Evolutionary conservation across 2,329 filamentous ascomycete species (phyloP).

Genomic region (Aureobasidium sp.): DNA sequence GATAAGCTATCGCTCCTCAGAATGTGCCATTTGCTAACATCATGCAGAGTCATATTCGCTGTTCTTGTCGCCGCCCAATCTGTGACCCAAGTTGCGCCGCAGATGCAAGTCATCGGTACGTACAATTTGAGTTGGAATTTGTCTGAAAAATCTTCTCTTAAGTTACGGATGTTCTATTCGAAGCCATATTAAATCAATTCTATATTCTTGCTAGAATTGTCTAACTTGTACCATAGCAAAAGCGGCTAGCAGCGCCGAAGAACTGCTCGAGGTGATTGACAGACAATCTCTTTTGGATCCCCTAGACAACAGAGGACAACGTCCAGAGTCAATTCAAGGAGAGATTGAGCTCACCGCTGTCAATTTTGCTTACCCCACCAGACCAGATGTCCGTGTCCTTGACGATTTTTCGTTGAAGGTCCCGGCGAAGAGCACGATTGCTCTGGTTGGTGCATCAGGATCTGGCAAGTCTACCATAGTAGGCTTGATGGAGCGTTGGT

Average conservation of each 20-base stretch:
- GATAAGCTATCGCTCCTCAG: not conserved
- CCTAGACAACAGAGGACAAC: slow-evolving; percentile 58
- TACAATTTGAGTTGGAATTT: not conserved
- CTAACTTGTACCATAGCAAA: slow-evolving; percentile 42
- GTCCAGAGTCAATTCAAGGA: slow-evolving; percentile 67
- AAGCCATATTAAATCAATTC: no score
- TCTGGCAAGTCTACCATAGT: slow-evolving; percentile 95
- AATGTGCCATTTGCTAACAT: not conserved
- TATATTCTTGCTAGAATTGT: not conserved
- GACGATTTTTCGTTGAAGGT: slow-evolving; percentile 83
- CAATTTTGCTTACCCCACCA: slow-evolving; percentile 83
- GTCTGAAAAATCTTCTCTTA: no score
- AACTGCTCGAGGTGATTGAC: slow-evolving; percentile 93
- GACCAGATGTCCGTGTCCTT: slow-evolving; percentile 88
- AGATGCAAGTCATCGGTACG: slow-evolving; percentile 66
- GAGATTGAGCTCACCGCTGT: slow-evolving; percentile 83
- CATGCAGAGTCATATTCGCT: not conserved
- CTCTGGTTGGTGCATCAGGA: slow-evolving; percentile 90
- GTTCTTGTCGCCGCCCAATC: slow-evolving; percentile 89
- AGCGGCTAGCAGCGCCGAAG: slow-evolving; percentile 72
- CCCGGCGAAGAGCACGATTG: slow-evolving; percentile 86
- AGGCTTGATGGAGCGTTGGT: slow-evolving; percentile 81
- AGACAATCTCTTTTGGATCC: slow-evolving; percentile 78
- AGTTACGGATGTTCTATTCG: no score
- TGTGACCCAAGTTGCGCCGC: slow-evolving; percentile 78